Conservation (phyloP, 1,284 basidiomycete species). For the Fereydounia khargensis region DNA sequence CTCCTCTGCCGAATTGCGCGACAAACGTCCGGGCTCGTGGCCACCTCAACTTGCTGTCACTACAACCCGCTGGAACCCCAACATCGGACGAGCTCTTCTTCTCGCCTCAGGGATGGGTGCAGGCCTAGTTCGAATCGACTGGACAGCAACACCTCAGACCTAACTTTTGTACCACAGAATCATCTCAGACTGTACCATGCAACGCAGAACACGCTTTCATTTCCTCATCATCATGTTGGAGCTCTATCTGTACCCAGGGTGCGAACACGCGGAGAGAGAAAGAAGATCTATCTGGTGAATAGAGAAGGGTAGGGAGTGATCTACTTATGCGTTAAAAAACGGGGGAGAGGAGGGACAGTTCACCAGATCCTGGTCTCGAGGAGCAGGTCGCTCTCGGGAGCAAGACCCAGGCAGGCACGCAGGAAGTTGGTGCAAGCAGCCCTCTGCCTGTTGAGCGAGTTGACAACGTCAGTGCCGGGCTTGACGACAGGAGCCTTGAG, state of each 20-base stretch:
- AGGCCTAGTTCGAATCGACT: not conserved
- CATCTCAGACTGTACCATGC: no score
- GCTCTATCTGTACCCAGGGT: no score
- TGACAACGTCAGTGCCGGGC: conserved; percentile 89
- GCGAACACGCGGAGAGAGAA: no score
- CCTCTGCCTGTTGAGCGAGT: conserved; percentile 89
- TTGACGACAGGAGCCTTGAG: conserved; percentile 97
- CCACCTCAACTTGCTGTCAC: conserved; percentile 13
- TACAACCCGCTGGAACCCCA: conserved; percentile 15
- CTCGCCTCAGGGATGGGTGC: not conserved
- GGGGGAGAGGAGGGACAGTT: not conserved
- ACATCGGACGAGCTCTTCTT: conserved; percentile 2
- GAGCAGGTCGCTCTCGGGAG: conserved; percentile 52
- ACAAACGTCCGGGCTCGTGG: no score
- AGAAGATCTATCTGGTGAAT: no score
- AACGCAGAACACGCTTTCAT: no score
- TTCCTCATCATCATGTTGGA: no score
- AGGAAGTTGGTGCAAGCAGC: conserved; percentile 90
- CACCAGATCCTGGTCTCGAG: conserved; percentile 53
- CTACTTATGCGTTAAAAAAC: no score
- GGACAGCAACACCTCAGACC: no score
- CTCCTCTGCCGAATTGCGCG: no score
- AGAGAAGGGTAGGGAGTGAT: no score
- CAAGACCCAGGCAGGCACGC: conserved; percentile 61
- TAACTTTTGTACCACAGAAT: no score